Evolutionary conservation across 1,284 basidiomycete genomes (phyloP), one percentile per base, ranked within the genome.

Genomic region (Takashimella tepidaria): DNA sequence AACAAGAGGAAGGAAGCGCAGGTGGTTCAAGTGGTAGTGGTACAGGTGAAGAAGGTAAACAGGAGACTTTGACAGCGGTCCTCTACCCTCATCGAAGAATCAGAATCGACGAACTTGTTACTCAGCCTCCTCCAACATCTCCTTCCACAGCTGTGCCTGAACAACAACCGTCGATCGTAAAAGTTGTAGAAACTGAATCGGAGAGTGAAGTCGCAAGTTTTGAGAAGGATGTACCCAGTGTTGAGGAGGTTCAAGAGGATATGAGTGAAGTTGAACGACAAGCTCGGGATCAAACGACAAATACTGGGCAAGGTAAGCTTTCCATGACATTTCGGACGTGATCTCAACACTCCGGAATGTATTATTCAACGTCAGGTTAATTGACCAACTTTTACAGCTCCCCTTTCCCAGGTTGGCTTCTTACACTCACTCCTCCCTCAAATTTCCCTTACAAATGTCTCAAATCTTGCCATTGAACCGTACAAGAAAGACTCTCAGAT

Each of bases 11-110:
- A 13, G 64, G 59, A 23, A n/a, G n/a, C n/a, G n/a, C n/a, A n/a
- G n/a, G n/a, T n/a, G n/a, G n/a, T n/a, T n/a, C 81, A 81, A 74
- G 70, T 56, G 31, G 10, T 57, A 44, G 53, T 21, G 45, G 48
- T 8, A 56, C 55, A 19, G 16, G 31, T 16, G 31, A 8, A 16
- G 64, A 70, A 51, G 67, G 69, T 47, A 75, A 77, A 31, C 74
- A 73, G n/a, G 89, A 93, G 59, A 89, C 89, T 16, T 79, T 98
- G 27, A 98, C 93, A 2, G 92, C 92, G 21, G 93, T 98, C 10
- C 80, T 98, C 46, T 98, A 97, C 74, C 95, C 95, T 8, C 92
- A 98, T 73, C 81, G 96, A 53, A 81, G 95, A 51, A 96, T 98
- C 62, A 83, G 80, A 70, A 92, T 98, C 53, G 91, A 89, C 54